Evolutionary conservation across 2,329 filamentous ascomycete genomes (phyloP).

Genomic region (Aureobasidium subglaciale): DNA sequence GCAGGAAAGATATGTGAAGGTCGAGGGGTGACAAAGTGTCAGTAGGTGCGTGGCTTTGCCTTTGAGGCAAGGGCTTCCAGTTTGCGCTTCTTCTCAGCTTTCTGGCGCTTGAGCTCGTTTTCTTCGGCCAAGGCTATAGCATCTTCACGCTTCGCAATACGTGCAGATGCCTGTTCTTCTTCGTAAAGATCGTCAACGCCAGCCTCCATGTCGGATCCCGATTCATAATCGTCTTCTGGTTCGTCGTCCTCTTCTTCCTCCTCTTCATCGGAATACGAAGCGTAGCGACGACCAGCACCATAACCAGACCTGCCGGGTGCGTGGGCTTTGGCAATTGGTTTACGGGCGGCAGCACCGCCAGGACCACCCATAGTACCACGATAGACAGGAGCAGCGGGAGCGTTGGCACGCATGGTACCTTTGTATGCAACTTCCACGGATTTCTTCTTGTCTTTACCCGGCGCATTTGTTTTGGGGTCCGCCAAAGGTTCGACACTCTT

Average conservation of each 20-base stretch:
- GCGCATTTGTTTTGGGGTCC: constrained; percentile 21
- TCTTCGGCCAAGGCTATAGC: constrained; percentile 57
- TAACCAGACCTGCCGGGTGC: constrained; percentile 24
- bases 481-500: constrained; percentile 26
- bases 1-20: background rate
- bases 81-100: constrained; percentile 45
- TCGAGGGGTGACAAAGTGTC: background rate
- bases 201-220: constrained; percentile 71
- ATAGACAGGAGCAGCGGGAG: constrained; percentile 25
- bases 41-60: constrained; percentile 23
- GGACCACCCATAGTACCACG: constrained; percentile 42
- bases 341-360: constrained; percentile 28
- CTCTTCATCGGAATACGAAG: constrained; percentile 33
- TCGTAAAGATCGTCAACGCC: constrained; percentile 65
- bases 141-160: constrained; percentile 61
- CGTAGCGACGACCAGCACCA: constrained; percentile 26
- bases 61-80: constrained; percentile 30
- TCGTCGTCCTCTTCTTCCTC: constrained; percentile 45
- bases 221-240: constrained; percentile 57
- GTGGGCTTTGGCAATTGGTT: constrained; percentile 23
- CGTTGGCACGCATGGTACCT: constrained; percentile 29
- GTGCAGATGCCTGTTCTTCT: constrained; percentile 59
- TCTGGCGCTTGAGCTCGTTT: constrained; percentile 54
- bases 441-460: constrained; percentile 31
- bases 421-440: constrained; percentile 36